phyloP scores from a whole-genome alignment of 2,329 filamentous ascomycete species.

The Hysterium pulicare region DNA sequence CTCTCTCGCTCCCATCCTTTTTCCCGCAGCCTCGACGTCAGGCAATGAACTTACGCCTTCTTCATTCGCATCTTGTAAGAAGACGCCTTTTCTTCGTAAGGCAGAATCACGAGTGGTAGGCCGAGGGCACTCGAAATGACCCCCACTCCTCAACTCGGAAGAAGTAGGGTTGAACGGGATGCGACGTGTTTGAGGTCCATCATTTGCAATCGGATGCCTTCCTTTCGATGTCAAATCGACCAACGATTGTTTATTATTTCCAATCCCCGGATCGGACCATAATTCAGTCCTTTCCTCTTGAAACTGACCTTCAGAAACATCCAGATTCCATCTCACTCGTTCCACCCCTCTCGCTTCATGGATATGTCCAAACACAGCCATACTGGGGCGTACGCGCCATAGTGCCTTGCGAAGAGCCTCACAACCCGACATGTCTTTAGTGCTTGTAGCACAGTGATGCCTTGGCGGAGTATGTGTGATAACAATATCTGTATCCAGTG shows the following conservation, averaged over 20 bases:
- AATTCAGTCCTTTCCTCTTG: conserved; percentile 43
- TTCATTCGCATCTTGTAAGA: conserved; percentile 18
- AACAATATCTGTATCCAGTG: conserved; percentile 61
- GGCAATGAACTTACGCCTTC: conserved; percentile 9
- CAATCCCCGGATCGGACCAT: conserved; percentile 60
- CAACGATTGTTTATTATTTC: conserved; percentile 60
- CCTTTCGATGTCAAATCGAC: conserved; percentile 56
- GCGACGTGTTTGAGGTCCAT: conserved; percentile 25
- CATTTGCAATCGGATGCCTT: conserved; percentile 31
- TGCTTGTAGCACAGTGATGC: conserved; percentile 53
- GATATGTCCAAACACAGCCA: conserved; percentile 70
- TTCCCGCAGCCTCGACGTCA: conserved; percentile 19
- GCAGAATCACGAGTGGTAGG: conserved; percentile 23
- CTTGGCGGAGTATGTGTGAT: conserved; percentile 68
- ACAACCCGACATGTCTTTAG: conserved; percentile 52
- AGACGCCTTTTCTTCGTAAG: conserved; percentile 9
- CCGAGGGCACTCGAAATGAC: conserved; percentile 18
- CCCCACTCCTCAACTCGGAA: conserved; percentile 9
- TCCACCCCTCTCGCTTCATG: conserved; percentile 65
- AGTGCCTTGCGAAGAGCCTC: conserved; percentile 56
- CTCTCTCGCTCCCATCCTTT: conserved; percentile 51
- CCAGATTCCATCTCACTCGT: conserved; percentile 56
- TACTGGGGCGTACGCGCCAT: conserved; percentile 58
- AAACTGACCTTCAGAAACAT: conserved; percentile 38
- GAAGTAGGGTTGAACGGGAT: conserved; percentile 11